Evolutionary conservation across 2,329 filamentous ascomycete genomes (phyloP), one percentile per base, ranked within the genome.

Genomic region (Monilinia vaccinii-corymbosi): DNA sequence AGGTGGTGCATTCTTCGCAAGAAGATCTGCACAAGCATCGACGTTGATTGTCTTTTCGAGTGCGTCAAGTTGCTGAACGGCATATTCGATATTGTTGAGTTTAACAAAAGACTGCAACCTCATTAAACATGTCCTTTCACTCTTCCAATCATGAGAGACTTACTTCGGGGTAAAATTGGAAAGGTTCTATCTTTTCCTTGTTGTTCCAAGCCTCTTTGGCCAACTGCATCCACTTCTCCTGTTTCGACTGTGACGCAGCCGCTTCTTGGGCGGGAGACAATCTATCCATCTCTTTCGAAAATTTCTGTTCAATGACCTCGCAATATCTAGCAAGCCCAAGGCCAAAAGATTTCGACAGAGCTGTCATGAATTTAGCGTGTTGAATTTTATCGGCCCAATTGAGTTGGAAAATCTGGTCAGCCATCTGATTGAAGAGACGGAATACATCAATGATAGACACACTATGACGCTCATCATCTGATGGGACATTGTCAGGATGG

Each of bases 281-380:
- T 21, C 91, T 84, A 70, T 97, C 92, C 93, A 99, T 97, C 72
- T 99, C 94, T 70, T 83, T 88, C 36, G 82, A 81, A 69, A 99
- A 99, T 64, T 83, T 85, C 66, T 88, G 84, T 68, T 97, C 94
- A 31, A 97, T 79, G 49, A 93, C 78, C 71, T 99, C 94, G 72
- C 94, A 99, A 72, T 99, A 99, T 66, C 85, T 84, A 14, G 89
- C 87, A 51, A 99, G 83, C 21, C 91, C 92, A 50, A 83, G 80
- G 2, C 92, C 87, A 62, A 97, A 90, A 0, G 88, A 87, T 69
- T 91, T 95, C 16, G 92, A 86, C 18, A 97, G 78, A 2, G 91
- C 85, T 18, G 94, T 99, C 92, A 97, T 97, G 75, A 99, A 99
- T 63, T 92, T 91, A 44, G 94, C 93, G 71, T 96, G 89, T 66